phyloP scores from a whole-genome alignment of 345 rosid species.

The Carallia pectinifolia region DNA sequence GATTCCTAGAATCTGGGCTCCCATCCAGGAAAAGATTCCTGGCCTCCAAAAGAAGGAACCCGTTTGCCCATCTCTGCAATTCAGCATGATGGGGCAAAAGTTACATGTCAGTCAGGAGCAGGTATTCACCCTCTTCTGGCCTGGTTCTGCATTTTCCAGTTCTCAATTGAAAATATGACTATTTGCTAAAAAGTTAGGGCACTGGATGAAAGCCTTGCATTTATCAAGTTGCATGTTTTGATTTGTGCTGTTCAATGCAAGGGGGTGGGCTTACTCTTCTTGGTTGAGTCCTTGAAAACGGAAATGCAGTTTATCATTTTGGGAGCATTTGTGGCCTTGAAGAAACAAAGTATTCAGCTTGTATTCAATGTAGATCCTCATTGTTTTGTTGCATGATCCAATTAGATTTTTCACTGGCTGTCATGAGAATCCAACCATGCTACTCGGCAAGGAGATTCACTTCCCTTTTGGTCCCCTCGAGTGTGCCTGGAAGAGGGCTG shows the following conservation, averaged over 20 bases:
- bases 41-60: constrained; percentile 75
- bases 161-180: background rate
- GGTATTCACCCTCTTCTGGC: constrained; percentile 31
- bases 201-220: background rate
- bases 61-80: constrained; percentile 70
- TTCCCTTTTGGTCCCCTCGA: too few relatives aligned
- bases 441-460: too few relatives aligned
- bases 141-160: background rate
- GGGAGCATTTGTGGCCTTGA: background rate
- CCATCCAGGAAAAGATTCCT: constrained; percentile 51
- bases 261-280: background rate
- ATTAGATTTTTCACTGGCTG: too few relatives aligned
- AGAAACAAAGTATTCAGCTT: background rate
- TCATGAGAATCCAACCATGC: too few relatives aligned
- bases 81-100: constrained; percentile 79
- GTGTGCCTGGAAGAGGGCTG: too few relatives aligned
- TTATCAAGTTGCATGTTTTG: background rate
- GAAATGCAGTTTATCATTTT: background rate
- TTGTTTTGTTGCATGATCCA: too few relatives aligned
- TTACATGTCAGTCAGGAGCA: constrained; percentile 71
- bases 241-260: background rate
- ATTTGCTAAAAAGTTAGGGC: background rate
- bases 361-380: background rate
- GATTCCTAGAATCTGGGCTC: constrained; percentile 71
- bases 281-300: background rate